Conservation (phyloP, 768 basidiomycete species). For the Tulasnella sp. region DNA sequence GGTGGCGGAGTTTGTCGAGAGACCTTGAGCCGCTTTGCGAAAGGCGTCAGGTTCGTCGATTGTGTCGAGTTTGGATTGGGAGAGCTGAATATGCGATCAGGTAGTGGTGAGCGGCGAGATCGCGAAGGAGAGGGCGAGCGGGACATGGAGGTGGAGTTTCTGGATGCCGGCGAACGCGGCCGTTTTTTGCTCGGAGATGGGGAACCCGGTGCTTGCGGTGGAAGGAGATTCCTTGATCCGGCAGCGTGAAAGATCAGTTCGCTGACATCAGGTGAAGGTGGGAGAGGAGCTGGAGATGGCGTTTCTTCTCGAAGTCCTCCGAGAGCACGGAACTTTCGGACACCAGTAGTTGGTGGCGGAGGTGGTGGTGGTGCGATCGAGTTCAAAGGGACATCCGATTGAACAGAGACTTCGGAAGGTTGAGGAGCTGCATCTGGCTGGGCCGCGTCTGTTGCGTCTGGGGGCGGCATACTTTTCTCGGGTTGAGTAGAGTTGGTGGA, state of each 20-base stretch:
- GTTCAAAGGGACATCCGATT: background rate
- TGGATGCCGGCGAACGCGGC: background rate
- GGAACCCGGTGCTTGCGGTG: background rate
- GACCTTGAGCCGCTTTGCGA: conserved; percentile 5
- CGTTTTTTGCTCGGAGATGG: conserved; percentile 3
- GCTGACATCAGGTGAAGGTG: conserved; percentile 3
- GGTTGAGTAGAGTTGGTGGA: background rate
- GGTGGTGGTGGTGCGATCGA: background rate
- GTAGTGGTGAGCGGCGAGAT: background rate
- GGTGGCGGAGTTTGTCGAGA: background rate
- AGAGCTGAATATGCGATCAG: background rate
- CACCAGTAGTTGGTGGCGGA: background rate
- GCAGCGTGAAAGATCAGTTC: background rate
- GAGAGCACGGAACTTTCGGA: background rate
- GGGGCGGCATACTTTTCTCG: background rate
- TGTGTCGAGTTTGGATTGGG: background rate
- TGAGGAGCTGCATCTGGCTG: background rate
- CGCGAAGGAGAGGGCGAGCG: background rate
- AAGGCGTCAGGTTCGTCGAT: conserved; percentile 10
- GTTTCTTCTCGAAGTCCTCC: background rate
- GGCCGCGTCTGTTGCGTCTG: background rate
- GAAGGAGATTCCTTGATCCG: background rate
- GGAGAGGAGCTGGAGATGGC: background rate
- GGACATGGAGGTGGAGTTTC: background rate
- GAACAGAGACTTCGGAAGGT: background rate